phyloP scores from a whole-genome alignment of 2,329 filamentous ascomycete species.

The Ophiostoma himal-ulmi region DNA sequence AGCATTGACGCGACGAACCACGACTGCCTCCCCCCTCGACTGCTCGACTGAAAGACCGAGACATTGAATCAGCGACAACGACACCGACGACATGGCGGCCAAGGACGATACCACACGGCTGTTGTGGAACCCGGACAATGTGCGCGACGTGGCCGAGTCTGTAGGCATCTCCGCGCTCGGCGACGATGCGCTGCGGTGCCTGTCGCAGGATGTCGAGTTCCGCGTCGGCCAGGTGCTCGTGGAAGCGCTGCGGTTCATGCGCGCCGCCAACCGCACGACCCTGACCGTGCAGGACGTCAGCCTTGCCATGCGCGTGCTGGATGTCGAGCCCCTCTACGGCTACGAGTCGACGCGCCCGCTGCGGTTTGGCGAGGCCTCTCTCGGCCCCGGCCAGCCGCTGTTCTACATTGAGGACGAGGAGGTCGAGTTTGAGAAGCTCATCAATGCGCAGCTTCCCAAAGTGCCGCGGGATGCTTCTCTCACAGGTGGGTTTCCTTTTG shows the following conservation, averaged over 20 bases:
- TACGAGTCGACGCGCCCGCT: constrained; percentile 89
- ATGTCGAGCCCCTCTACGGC: constrained; percentile 92
- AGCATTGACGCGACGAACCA: neutral
- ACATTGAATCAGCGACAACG: neutral
- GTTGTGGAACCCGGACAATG: constrained; percentile 94
- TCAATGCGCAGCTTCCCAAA: constrained; percentile 91
- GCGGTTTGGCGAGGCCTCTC: constrained; percentile 85
- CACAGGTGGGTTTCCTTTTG: neutral
- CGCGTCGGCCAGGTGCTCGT: constrained; percentile 88
- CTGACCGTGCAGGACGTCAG: constrained; percentile 86
- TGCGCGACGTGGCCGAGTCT: constrained; percentile 92
- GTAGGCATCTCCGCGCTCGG: constrained; percentile 76
- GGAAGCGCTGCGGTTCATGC: constrained; percentile 94
- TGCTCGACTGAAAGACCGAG: no score
- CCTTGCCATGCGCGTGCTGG: constrained; percentile 75
- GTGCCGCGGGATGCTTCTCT: constrained; percentile 89
- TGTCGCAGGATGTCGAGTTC: constrained; percentile 93
- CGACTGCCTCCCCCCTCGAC: no score
- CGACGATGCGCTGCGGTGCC: constrained; percentile 79
- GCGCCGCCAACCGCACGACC: constrained; percentile 76
- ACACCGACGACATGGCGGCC: constrained; percentile 15
- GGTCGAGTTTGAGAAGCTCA: constrained; percentile 97
- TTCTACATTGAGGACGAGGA: constrained; percentile 99
- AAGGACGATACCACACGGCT: constrained; percentile 33
- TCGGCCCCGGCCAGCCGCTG: constrained; percentile 87